Base-by-base conservation (phyloP, 306 rosid genomes). In the Senna tora region DNA sequence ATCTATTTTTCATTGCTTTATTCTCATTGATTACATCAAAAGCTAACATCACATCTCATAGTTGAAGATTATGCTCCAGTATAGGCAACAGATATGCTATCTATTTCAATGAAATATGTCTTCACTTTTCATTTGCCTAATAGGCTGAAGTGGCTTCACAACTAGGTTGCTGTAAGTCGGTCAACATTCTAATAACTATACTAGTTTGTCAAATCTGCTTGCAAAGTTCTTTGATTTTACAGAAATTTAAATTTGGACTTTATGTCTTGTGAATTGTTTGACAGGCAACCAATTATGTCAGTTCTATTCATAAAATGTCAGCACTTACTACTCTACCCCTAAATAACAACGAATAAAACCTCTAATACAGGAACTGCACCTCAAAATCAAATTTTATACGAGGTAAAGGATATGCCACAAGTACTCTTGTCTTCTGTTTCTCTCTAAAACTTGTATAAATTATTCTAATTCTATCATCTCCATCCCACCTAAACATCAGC, bases 41-140 rank as follows among this genome's bases (percentile, higher is more conserved):
- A 58, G 15, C 75, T 15, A 11, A 71, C 71, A 70, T 51, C 21
- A 22, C 33, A n/a, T 75, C 30, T 52, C 63, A 59, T n/a, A 13
- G 71, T 6, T 51, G 43, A 30, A 30, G 39, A n/a, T 32, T 47
- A 47, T 19, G 5, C 49, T 6, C 16, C 30, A 63, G 2, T 52
- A 43, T n/a, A 43, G 1, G 14, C 45, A 16, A 17, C 55, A 64
- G 49, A 56, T 53, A 36, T 21, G 67, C 60, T 20, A 55, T 65
- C 42, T 61, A 43, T 42, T 54, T 19, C 57, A 16, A 52, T 36
- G 43, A 71, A 20, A 9, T 47, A 25, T 52, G 16, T 52, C 8
- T 5, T 34, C 38, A 28, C 9, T 4, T 4, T 58, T 47, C 67
- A 58, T 61, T 17, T 5, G 28, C 13, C 52, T 36, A 38, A 30